These are phyloP conservation scores for Echinochloa phyllopogon DNA, from an alignment of 176 grass and related monocot genomes.

Conservation along the genomic window DNA sequence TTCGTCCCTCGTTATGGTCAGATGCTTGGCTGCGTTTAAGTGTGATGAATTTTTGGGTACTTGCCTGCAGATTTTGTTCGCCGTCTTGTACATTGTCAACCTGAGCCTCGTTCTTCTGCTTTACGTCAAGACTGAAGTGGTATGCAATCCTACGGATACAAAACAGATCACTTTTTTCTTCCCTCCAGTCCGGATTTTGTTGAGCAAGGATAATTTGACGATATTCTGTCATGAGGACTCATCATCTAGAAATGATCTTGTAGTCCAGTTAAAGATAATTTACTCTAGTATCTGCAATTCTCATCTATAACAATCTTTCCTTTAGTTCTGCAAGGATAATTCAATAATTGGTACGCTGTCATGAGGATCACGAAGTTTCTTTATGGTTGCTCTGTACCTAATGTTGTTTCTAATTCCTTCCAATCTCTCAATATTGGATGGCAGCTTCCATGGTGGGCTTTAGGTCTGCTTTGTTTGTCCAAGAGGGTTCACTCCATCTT, in stretches of 20 bases:
- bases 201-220: background rate
- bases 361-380: background rate
- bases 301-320: background rate
- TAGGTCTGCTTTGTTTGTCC: constrained; percentile 93
- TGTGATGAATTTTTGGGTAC: constrained; percentile 22
- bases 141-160: constrained; percentile 37
- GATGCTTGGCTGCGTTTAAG: constrained; percentile 8
- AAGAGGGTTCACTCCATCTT: constrained; percentile 94
- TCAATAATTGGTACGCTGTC: background rate
- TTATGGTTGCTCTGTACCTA: background rate
- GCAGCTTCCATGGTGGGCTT: constrained; percentile 97
- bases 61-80: constrained; percentile 82
- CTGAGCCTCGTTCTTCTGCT: constrained; percentile 73
- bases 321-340: constrained; percentile 5
- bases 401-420: constrained; percentile 24
- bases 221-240: background rate
- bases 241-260: background rate
- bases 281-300: background rate
- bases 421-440: constrained; percentile 38
- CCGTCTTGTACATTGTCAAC: constrained; percentile 78
- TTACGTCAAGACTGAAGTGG: constrained; percentile 84
- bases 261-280: background rate
- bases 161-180: background rate
- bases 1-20: background rate
- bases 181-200: background rate